Conservation (phyloP, 805 yeast genomes). For the Maudiozyma saulgeensis region DNA sequence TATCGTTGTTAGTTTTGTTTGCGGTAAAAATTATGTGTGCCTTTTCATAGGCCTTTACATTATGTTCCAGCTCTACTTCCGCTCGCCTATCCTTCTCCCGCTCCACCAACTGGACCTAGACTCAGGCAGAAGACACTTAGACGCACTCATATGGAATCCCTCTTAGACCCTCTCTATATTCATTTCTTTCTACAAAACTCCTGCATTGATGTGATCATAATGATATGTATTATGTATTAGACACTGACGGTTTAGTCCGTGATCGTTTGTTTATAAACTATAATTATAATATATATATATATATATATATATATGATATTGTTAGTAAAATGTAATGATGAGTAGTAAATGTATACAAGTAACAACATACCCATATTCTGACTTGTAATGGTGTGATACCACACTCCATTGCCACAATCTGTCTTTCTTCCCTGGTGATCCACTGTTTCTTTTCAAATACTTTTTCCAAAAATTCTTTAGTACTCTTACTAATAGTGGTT, state of each 20-base stretch:
- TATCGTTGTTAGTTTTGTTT: no score
- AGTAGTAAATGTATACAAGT: no score
- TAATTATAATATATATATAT: not conserved
- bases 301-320: not conserved
- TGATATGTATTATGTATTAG: not conserved
- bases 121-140: slow-evolving; percentile 1
- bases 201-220: not conserved
- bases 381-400: not conserved
- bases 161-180: not conserved
- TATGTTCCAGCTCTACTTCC: not conserved
- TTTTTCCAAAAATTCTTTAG: no score
- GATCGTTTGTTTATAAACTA: not conserved
- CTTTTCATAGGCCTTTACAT: not conserved
- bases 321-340: no score
- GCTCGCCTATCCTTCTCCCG: not conserved
- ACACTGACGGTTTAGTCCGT: not conserved
- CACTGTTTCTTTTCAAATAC: not conserved
- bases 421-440: slow-evolving; percentile 1
- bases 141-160: not conserved
- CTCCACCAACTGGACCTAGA: not conserved
- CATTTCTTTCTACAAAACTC: not conserved
- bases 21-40: no score
- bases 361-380: not conserved
- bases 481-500: no score
- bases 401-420: slow-evolving; percentile 1